A percentile compares a stretch with the other conserved stretches of the same genome.
These are phyloP conservation scores for Leavenworthia alabamica DNA, from an alignment of 345 rosid species.

Conservation along the genomic window DNA sequence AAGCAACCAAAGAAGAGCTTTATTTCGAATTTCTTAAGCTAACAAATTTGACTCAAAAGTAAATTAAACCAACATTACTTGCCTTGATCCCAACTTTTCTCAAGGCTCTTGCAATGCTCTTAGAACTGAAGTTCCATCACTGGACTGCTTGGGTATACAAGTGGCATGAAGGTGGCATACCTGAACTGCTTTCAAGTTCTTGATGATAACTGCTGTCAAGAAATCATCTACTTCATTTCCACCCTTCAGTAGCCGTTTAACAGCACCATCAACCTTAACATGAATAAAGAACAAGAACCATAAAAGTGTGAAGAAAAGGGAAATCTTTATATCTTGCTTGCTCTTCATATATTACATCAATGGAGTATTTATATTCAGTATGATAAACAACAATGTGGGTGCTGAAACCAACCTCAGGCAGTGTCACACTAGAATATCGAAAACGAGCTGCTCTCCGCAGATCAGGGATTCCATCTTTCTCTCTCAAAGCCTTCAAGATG, in stretches of 20 bases:
- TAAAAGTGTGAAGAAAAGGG: constrained; percentile 12
- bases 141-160: not conserved
- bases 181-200: constrained; percentile 70
- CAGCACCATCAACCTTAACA: constrained; percentile 55
- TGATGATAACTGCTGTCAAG: constrained; percentile 63
- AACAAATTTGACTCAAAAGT: not conserved
- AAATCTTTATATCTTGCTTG: not conserved
- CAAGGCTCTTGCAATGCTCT: constrained; percentile 87
- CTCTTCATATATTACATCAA: not conserved
- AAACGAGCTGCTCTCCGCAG: constrained; percentile 78
- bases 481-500: constrained; percentile 57
- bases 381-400: not conserved
- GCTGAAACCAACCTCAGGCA: constrained; percentile 66
- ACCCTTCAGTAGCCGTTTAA: constrained; percentile 56
- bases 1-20: constrained; percentile 2
- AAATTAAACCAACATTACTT: constrained; percentile 13
- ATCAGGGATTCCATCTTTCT: constrained; percentile 89
- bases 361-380: constrained; percentile 5
- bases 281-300: constrained; percentile 21
- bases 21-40: not conserved
- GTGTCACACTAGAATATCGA: constrained; percentile 66
- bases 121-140: constrained; percentile 28
- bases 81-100: constrained; percentile 80
- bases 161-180: constrained; percentile 35
- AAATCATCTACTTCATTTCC: constrained; percentile 66